These are phyloP conservation scores for Oryza glaberrima DNA, from an alignment of 176 grass and related monocot species.

Conservation along the genomic window DNA sequence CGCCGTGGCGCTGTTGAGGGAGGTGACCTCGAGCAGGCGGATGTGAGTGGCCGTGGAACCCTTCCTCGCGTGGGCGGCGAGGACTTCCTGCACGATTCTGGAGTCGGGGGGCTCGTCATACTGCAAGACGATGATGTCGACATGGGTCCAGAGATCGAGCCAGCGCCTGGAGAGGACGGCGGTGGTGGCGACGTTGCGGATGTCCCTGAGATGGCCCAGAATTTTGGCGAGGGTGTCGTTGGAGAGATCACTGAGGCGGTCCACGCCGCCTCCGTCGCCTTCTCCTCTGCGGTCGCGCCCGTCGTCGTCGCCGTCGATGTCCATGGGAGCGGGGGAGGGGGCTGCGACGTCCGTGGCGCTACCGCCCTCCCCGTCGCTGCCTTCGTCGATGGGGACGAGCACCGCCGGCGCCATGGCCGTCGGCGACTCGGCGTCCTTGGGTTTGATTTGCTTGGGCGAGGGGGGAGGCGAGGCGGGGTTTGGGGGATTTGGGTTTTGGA, in stretches of 20 bases:
- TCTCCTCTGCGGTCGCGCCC: too few species aligned
- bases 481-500: background rate
- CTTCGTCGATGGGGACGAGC: too few species aligned
- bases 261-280: too few species aligned
- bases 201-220: background rate
- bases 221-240: background rate
- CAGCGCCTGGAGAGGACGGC: background rate
- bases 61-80: background rate
- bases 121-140: background rate
- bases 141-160: background rate
- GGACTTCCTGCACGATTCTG: background rate
- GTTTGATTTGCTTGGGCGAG: too few species aligned
- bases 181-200: background rate
- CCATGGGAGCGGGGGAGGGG: too few species aligned
- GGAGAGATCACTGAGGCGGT: background rate
- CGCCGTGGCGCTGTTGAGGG: background rate
- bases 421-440: too few species aligned
- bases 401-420: too few species aligned
- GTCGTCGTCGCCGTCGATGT: background rate
- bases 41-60: background rate
- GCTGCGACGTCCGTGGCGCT: too few species aligned
- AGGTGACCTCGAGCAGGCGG: background rate
- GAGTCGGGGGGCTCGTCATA: background rate
- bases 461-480: too few species aligned
- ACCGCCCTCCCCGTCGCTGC: too few species aligned